These are phyloP conservation scores for Boletellus sp. DNA, from an alignment of 1,284 basidiomycete species.

Conservation along the genomic window DNA sequence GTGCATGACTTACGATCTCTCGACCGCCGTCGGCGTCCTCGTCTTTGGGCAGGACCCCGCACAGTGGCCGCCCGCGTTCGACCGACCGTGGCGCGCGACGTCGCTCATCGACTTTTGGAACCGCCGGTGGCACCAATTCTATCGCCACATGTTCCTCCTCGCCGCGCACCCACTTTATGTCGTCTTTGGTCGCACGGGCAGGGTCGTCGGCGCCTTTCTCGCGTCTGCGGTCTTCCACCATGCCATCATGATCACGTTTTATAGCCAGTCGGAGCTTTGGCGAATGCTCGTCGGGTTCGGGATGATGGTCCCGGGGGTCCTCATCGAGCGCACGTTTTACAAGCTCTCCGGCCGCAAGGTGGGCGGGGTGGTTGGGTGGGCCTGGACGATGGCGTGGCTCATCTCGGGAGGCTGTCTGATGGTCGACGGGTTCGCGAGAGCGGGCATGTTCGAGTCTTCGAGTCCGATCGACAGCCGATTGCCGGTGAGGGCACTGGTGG, in stretches of 20 bases:
- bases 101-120: slow-evolving; percentile 43
- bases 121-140: slow-evolving; percentile 42
- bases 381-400: slow-evolving; percentile 52
- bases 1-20: slow-evolving; percentile 8
- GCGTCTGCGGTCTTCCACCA: slow-evolving; percentile 54
- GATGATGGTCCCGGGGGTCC: slow-evolving; percentile 48
- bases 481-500: slow-evolving; percentile 15
- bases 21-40: slow-evolving; percentile 40
- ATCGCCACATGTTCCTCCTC: slow-evolving; percentile 1
- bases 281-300: slow-evolving; percentile 50
- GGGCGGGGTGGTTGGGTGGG: slow-evolving; percentile 41
- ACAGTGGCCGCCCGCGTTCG: slow-evolving; percentile 40
- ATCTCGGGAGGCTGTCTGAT: slow-evolving; percentile 44
- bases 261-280: slow-evolving; percentile 42
- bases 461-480: slow-evolving; percentile 13
- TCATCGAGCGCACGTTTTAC: slow-evolving; percentile 39
- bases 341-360: slow-evolving; percentile 38
- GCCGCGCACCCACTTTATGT: background rate
- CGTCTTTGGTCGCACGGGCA: slow-evolving; percentile 42
- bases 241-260: slow-evolving; percentile 45
- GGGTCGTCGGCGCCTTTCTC: slow-evolving; percentile 51
- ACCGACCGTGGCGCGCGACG: slow-evolving; percentile 35
- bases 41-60: slow-evolving; percentile 31
- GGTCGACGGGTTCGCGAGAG: slow-evolving; percentile 46
- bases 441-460: slow-evolving; percentile 34